These are phyloP conservation scores for Rhodotorula sp. DNA, from an alignment of 1,284 basidiomycete genomes.

Conservation along the genomic window DNA sequence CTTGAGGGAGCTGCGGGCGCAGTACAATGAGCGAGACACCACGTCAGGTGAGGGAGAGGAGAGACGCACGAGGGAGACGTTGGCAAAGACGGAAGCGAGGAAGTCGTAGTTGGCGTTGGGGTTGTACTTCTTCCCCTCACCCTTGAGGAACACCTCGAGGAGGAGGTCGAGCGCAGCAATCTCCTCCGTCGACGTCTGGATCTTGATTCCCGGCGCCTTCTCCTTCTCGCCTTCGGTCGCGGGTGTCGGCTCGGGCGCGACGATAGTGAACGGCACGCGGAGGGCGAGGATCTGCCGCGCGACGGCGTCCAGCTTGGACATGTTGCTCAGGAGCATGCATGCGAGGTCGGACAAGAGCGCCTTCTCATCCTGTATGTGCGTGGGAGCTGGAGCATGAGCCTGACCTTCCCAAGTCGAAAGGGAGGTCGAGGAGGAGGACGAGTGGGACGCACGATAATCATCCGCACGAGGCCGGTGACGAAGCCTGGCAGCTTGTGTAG, in stretches of 20 bases:
- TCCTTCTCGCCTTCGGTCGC: conserved; percentile 25
- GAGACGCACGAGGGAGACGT: conserved; percentile 70
- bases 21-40: background rate
- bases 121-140: conserved; percentile 57
- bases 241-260: background rate
- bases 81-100: conserved; percentile 86
- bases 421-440: background rate
- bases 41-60: conserved; percentile 12
- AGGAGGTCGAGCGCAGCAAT: conserved; percentile 72
- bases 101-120: conserved; percentile 67
- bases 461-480: conserved; percentile 80
- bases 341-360: conserved; percentile 90
- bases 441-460: conserved; percentile 72
- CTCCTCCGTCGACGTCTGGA: conserved; percentile 57
- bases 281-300: conserved; percentile 69
- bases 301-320: conserved; percentile 75
- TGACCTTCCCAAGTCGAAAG: background rate
- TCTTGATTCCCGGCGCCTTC: conserved; percentile 54
- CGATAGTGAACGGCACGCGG: conserved; percentile 64
- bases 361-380: conserved; percentile 68
- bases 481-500: conserved; percentile 72
- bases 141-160: conserved; percentile 80
- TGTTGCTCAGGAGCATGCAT: conserved; percentile 93
- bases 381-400: conserved; percentile 1
- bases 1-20: conserved; percentile 54